These are phyloP conservation scores for Epithele typhae DNA, from an alignment of 768 basidiomycete species.

Conservation along the genomic window DNA sequence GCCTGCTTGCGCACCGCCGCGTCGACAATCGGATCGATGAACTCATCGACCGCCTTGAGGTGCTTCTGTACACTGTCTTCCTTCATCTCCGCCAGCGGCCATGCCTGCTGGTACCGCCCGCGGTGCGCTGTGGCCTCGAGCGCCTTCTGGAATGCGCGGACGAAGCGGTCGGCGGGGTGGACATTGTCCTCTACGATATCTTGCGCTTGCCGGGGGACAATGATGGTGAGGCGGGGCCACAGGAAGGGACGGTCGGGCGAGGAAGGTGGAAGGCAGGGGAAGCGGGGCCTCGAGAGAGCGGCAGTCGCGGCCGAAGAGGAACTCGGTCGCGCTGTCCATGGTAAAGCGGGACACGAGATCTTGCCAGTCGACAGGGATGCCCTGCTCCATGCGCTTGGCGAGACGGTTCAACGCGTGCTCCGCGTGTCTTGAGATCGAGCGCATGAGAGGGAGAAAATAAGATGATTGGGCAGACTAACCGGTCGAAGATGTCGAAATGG, in stretches of 20 bases:
- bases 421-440: background rate
- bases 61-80: constrained; percentile 33
- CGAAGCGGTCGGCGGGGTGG: constrained; percentile 29
- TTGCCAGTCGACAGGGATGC: constrained; percentile 39
- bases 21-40: constrained; percentile 47
- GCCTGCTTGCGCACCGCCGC: constrained; percentile 36
- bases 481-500: constrained; percentile 59
- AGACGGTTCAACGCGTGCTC: constrained; percentile 26
- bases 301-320: constrained; percentile 44
- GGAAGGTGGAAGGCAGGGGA: constrained; percentile 16
- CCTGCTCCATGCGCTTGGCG: constrained; percentile 26
- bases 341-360: constrained; percentile 42
- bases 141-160: constrained; percentile 45
- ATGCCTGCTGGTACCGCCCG: constrained; percentile 34
- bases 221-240: too few species aligned
- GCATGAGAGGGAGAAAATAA: constrained; percentile 10
- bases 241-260: too few species aligned
- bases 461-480: constrained; percentile 33
- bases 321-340: constrained; percentile 54
- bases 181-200: background rate
- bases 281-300: constrained; percentile 32
- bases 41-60: constrained; percentile 38
- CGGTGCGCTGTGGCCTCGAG: constrained; percentile 40
- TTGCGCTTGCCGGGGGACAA: too few species aligned
- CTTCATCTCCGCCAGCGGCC: constrained; percentile 45